These are phyloP conservation scores for Metrosideros polymorpha DNA, from an alignment of 441 rosid genomes.

Conservation along the genomic window DNA sequence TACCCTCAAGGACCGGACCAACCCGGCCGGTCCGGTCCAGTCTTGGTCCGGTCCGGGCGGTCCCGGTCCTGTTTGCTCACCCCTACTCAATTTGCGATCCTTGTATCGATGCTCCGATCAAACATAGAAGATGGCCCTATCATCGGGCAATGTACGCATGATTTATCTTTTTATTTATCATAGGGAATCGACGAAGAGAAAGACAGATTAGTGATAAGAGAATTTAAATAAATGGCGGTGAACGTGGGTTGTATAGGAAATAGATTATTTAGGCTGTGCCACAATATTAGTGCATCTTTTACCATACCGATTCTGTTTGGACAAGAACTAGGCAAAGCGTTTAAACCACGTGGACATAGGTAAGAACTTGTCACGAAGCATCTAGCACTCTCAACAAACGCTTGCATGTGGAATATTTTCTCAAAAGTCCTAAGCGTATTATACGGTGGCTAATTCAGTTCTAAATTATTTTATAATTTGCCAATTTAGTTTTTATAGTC, in stretches of 20 bases:
- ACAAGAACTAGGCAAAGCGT: neutral
- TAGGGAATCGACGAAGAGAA: neutral
- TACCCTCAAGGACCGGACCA: too few relatives aligned
- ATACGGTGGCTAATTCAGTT: rapidly evolving
- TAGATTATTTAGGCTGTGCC: neutral
- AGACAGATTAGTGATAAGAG: neutral
- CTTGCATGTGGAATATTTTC: neutral
- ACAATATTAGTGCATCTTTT: neutral
- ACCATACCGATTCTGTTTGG: neutral
- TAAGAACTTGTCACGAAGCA: neutral
- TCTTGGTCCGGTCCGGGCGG: too few relatives aligned
- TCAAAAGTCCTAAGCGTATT: neutral
- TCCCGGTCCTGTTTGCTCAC: too few relatives aligned
- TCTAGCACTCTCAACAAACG: neutral
- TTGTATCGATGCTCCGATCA: neutral
- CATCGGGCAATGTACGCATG: neutral
- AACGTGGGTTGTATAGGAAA: neutral
- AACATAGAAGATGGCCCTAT: neutral
- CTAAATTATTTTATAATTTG: neutral
- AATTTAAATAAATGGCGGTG: neutral
- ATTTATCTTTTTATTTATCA: neutral
- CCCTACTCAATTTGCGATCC: neutral
- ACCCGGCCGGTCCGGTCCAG: too few relatives aligned
- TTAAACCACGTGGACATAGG: neutral
- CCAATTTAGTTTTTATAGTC: neutral